These are phyloP conservation scores for Cucurbita maxima DNA, from an alignment of 306 rosid genomes.

Conservation along the genomic window DNA sequence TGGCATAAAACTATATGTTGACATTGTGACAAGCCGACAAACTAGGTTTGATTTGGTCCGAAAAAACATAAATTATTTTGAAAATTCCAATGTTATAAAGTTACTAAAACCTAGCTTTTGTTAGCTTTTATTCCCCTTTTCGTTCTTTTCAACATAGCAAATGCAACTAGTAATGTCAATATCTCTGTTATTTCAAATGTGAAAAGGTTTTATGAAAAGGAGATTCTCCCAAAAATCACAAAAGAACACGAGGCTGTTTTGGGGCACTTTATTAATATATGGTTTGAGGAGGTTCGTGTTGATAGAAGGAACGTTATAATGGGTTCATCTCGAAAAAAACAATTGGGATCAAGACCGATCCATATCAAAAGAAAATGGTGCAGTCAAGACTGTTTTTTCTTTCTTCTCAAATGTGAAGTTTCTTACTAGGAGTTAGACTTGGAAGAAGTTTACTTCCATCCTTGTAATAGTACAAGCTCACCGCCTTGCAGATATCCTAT, in stretches of 20 bases:
- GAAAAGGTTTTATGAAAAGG: neutral
- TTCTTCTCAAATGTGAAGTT: neutral
- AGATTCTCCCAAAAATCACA: neutral
- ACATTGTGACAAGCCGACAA: slow-evolving; percentile 2
- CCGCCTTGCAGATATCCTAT: too few species aligned
- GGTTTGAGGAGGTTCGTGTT: neutral
- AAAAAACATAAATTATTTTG: neutral
- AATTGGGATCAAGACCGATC: neutral
- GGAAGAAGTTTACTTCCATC: too few species aligned
- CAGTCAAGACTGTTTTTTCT: neutral
- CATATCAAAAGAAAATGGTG: neutral
- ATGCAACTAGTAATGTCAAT: neutral
- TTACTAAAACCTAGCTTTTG: slow-evolving; percentile 1
- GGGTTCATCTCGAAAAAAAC: neutral
- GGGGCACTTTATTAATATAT: too few species aligned
- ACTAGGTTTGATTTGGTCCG: slow-evolving; percentile 17
- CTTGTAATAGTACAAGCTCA: too few species aligned
- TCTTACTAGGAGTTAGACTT: too few species aligned
- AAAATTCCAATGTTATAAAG: slow-evolving; percentile 18
- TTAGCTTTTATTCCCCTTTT: neutral
- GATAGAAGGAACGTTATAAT: neutral
- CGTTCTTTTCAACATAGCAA: neutral
- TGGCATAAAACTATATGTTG: neutral
- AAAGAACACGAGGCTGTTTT: neutral
- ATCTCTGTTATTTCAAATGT: neutral